Evolutionary conservation across 139 green algal species (phyloP), one percentile per base, ranked within the genome.

Genomic region (Tetradesmus lagerheimii): DNA sequence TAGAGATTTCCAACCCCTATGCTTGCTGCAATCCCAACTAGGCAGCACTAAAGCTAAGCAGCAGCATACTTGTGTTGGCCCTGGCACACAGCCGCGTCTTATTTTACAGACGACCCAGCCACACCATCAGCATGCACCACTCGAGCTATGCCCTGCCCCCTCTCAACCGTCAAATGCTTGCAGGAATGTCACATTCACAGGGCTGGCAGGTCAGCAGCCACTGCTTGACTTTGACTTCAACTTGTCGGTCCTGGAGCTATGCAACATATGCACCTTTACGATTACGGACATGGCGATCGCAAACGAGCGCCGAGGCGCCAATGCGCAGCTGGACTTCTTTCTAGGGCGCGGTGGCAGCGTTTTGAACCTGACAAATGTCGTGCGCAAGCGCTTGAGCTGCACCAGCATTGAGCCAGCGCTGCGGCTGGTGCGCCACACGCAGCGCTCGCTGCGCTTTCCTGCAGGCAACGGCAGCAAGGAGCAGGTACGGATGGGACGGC

Each of bases 241-340:
- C 5, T 3, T 34, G 29, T 31, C 47, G 5, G 81, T 76, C 8
- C 35, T 76, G 14, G 47, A 86, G 47, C 31, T 86, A 50, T 86
- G 81, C 50, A n/a, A 86, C 16, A 47, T 29, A 2, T 86, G 81
- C 34, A 47, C 12, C n/a, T 43, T 76, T 31, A 86, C 31, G 11
- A 75, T 86, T 47, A 8, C 16, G 4, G 20, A 86, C 47, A 86
- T 86, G 23, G 34, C 81, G 15, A 53, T 86, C 18, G 34, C 47
- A 34, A 45, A 76, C 31, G 81, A 86, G 4, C 47, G 81, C 29
- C 45, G 41, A n/a, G 81, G 81, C 16, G 81, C 81, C 34, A 86
- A 86, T 76, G 81, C 81, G 16, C 81, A 77, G 81, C 31, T 86
- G 14, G 81, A 86, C 50, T 86, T 86, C 81, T 86, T 86, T 31